phyloP scores from a whole-genome alignment of 345 rosid genomes.

The sweet orange (Citrus sinensis) region DNA sequence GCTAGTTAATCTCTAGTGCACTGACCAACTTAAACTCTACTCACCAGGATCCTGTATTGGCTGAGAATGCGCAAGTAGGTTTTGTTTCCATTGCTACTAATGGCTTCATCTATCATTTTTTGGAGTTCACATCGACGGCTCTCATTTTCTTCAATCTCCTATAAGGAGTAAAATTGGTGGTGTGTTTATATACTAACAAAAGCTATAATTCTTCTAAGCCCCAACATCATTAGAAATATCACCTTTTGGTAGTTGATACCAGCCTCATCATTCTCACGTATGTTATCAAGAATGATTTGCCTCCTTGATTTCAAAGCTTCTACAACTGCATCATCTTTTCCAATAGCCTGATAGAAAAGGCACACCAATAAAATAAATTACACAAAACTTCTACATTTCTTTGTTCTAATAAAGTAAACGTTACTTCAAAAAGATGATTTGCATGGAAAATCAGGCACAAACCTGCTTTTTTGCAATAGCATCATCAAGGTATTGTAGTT shows the following conservation, averaged over 20 bases:
- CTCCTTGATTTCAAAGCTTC: slow-evolving; percentile 70
- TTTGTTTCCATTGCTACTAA: slow-evolving; percentile 69
- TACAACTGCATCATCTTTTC: slow-evolving; percentile 52
- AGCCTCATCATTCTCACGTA: slow-evolving; percentile 94
- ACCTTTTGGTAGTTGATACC: slow-evolving; percentile 80
- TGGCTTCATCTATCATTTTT: slow-evolving; percentile 84
- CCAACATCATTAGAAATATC: slow-evolving; percentile 15
- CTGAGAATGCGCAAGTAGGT: slow-evolving; percentile 83
- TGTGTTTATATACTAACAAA: slow-evolving; percentile 6
- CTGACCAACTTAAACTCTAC: slow-evolving; percentile 21
- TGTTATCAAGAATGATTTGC: slow-evolving; percentile 92
- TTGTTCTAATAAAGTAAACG: neutral
- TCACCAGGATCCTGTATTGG: slow-evolving; percentile 92
- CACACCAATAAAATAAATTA: neutral
- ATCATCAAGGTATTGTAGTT: slow-evolving; percentile 87
- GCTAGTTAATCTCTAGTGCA: neutral
- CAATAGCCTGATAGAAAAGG: slow-evolving; percentile 43
- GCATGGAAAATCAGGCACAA: neutral
- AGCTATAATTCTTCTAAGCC: neutral
- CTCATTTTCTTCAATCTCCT: slow-evolving; percentile 92
- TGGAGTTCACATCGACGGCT: slow-evolving; percentile 74
- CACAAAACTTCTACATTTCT: neutral
- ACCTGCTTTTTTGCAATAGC: slow-evolving; percentile 85
- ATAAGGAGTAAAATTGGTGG: slow-evolving; percentile 17
- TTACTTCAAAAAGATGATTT: neutral